Evolutionary conservation across 1,284 basidiomycete genomes (phyloP), one percentile per base, ranked within the genome.

Genomic region (Stereum hirsutum): DNA sequence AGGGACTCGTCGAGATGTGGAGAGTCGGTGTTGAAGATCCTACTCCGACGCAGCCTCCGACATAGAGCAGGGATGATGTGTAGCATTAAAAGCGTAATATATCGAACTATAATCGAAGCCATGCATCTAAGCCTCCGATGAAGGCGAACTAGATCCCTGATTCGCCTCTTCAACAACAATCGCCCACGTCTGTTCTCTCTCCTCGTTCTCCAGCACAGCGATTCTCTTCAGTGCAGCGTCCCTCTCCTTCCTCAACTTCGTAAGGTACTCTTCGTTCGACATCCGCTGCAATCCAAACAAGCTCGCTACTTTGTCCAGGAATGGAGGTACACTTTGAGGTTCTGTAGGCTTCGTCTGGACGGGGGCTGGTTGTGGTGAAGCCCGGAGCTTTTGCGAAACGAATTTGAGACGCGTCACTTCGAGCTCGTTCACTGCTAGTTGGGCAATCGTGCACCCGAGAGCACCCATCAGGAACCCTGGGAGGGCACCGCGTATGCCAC

Each of bases 381-480:
- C 24, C 15, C 20, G 53, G 4, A 56, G 41, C 25, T 49, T 50
- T 38, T 56, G 54, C 24, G 73, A 71, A 36, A 78, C 54, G 46
- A 72, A 75, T 55, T 68, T 70, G 44, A 87, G 61, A 44, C 83
- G 68, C 39, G 62, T 55, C 15, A 87, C 62, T 26, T 60, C 61
- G n/a, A 77, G 47, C 56, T 87, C 81, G 52, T 89, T 89, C 58
- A 65, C 78, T 14, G 65, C 64, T 47, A 74, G 63, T 52, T 89
- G 86, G 12, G 85, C 56, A 17, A 75, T 36, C 1, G 74, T 66
- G 51, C 81, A 82, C 20, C 70, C 56, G 2, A 74, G 49, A 12
- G 69, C 69, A 17, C 72, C 76, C 0, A 78, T 78, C 2, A 72
- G 50, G 24, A 74, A 65, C 14, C 80, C 82, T 0, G 81, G 66